phyloP scores from a whole-genome alignment of 2,329 filamentous ascomycete species.

The Epichloe typhina region DNA sequence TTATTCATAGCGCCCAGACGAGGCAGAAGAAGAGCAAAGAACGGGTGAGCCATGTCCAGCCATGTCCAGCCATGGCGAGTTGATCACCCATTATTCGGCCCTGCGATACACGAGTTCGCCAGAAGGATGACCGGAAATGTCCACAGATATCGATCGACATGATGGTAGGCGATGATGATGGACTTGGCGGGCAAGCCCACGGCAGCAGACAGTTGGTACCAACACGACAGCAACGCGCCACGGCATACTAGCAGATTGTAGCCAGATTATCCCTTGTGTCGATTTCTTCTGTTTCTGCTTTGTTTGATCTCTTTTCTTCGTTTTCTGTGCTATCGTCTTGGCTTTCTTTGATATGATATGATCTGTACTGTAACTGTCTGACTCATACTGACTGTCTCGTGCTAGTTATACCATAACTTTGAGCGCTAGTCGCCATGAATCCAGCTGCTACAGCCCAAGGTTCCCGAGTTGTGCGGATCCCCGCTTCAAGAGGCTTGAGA shows the following conservation, averaged over 20 bases:
- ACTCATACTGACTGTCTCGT: conserved; percentile 23
- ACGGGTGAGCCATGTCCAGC: neutral
- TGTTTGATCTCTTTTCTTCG: conserved; percentile 8
- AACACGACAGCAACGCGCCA: conserved; percentile 25
- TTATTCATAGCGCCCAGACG: neutral
- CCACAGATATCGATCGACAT: neutral
- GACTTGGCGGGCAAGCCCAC: neutral
- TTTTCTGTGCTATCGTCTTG: conserved; percentile 61
- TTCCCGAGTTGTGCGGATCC: conserved; percentile 24
- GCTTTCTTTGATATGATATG: conserved; percentile 13
- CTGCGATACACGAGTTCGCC: neutral
- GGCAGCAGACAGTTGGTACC: conserved; percentile 1
- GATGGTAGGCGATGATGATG: neutral
- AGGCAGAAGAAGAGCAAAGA: neutral
- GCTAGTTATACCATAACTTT: conserved; percentile 56
- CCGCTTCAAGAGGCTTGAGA: conserved; percentile 19
- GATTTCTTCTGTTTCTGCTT: conserved; percentile 19
- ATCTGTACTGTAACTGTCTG: conserved; percentile 20
- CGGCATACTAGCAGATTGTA: conserved; percentile 3
- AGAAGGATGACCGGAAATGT: neutral
- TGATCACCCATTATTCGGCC: neutral
- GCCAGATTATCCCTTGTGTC: conserved; percentile 25
- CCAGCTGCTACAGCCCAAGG: conserved; percentile 33
- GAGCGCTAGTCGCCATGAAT: conserved; percentile 46
- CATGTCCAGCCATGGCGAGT: neutral